Conservation (phyloP, 73 alveolate genomes). For the Symbiodinium pilosum region DNA sequence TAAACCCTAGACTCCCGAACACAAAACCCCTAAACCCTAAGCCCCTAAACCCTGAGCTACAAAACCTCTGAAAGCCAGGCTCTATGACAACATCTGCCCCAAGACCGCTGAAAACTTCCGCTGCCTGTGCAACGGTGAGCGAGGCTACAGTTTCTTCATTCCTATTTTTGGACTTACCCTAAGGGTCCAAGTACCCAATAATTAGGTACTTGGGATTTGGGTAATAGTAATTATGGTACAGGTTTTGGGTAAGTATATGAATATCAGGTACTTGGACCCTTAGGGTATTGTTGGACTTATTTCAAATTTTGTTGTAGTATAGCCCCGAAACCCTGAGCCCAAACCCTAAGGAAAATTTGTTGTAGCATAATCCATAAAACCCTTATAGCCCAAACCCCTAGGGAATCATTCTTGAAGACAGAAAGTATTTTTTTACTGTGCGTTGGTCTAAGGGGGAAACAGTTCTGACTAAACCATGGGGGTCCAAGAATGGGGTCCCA, state of each 20-base stretch:
- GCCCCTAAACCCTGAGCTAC: not conserved
- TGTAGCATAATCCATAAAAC: not conserved
- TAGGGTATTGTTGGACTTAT: no score
- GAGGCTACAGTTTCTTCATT: not conserved
- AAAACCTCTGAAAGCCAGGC: slow-evolving; percentile 1
- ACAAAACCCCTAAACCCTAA: not conserved
- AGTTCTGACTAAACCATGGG: no score
- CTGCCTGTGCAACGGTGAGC: slow-evolving; percentile 92
- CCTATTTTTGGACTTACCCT: not conserved
- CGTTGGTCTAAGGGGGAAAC: no score
- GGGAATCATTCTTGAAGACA: no score
- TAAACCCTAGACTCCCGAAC: not conserved
- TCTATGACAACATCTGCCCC: slow-evolving; percentile 72
- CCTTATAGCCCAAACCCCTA: not conserved
- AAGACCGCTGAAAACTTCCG: slow-evolving; percentile 92
- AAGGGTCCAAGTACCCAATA: not conserved
- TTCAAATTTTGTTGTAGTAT: no score
- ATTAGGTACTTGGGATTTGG: not conserved
- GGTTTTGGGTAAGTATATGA: no score
- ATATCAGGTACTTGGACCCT: no score
- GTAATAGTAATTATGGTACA: not conserved
- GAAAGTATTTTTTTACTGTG: no score
- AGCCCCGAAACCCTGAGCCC: not conserved
- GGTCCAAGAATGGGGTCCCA: no score
- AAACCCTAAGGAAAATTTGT: not conserved